Percentiles rank a stretch among this genome's conserved stretches.
These are phyloP conservation scores for Penicillium sp. DNA, from an alignment of 2,329 filamentous ascomycete genomes.

Conservation along the genomic window DNA sequence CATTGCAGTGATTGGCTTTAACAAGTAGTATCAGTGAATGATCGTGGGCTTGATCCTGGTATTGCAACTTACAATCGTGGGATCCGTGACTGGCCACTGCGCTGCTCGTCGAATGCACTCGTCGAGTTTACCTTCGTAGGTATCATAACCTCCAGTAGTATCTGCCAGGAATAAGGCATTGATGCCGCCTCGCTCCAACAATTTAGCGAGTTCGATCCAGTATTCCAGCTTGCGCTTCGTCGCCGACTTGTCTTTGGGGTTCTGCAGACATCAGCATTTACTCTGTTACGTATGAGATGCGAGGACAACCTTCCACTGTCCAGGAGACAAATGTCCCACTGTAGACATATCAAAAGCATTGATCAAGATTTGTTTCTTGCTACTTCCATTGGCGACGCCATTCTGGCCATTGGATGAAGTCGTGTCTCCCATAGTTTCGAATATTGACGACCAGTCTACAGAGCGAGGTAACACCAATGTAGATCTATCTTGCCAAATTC, in stretches of 20 bases:
- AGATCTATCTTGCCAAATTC: not conserved
- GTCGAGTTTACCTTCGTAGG: slow-evolving; percentile 62
- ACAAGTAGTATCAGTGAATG: not conserved
- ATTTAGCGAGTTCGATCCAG: slow-evolving; percentile 66
- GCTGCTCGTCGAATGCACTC: slow-evolving; percentile 65
- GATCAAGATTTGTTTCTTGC: slow-evolving; percentile 61
- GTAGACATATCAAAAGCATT: slow-evolving; percentile 71
- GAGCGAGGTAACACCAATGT: not conserved
- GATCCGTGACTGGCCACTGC: slow-evolving; percentile 68
- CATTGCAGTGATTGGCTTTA: slow-evolving; percentile 65
- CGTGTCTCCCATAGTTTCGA: slow-evolving; percentile 20
- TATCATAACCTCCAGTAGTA: slow-evolving; percentile 67
- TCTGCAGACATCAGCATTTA: slow-evolving; percentile 43
- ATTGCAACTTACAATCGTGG: slow-evolving; percentile 59
- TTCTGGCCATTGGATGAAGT: slow-evolving; percentile 16
- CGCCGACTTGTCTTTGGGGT: slow-evolving; percentile 63
- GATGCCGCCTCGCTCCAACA: slow-evolving; percentile 65
- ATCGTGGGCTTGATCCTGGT: not conserved
- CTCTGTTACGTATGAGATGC: not conserved
- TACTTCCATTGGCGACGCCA: slow-evolving; percentile 20
- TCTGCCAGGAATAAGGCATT: slow-evolving; percentile 69
- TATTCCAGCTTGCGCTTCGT: slow-evolving; percentile 62
- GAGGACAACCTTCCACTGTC: slow-evolving; percentile 64
- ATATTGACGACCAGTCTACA: not conserved
- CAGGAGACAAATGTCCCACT: slow-evolving; percentile 65